Conservation (phyloP, 805 yeast species). For the Komagataella mondaviorum region DNA sequence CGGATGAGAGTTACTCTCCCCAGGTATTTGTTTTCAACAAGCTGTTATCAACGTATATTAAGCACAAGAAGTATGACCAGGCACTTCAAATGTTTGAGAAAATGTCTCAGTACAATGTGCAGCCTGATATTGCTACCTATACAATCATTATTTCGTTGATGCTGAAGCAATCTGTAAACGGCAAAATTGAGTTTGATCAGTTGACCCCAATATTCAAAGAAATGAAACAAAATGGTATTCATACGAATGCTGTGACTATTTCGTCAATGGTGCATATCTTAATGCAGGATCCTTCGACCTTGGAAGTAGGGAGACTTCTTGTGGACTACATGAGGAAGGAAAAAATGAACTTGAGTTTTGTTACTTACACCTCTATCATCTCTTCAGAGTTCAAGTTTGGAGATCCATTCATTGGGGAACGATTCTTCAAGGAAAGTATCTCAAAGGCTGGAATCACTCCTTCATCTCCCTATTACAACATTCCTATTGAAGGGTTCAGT, state of each 20-base stretch:
- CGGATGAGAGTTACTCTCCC: constrained; percentile 24
- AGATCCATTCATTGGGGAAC: constrained; percentile 24
- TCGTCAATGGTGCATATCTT: constrained; percentile 43
- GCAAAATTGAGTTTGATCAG: constrained; percentile 19
- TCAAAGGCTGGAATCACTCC: constrained; percentile 16
- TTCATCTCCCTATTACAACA: constrained; percentile 25
- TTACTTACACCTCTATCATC: constrained; percentile 31
- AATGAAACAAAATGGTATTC: constrained; percentile 23
- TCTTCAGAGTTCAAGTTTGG: constrained; percentile 32
- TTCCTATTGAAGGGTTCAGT: constrained; percentile 36
- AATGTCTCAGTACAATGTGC: constrained; percentile 25
- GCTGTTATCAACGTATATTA: constrained; percentile 28
- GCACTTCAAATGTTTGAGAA: constrained; percentile 36
- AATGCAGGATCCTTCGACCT: constrained; percentile 28
- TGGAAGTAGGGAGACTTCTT: constrained; percentile 36
- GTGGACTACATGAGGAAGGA: constrained; percentile 25
- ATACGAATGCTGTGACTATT: constrained; percentile 28
- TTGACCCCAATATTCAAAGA: constrained; percentile 16
- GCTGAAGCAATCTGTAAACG: constrained; percentile 32
- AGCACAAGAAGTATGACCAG: constrained; percentile 22
- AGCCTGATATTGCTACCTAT: constrained; percentile 51
- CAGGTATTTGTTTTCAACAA: constrained; percentile 37
- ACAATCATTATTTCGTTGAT: constrained; percentile 42
- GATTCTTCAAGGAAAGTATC: constrained; percentile 23
- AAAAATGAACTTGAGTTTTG: constrained; percentile 19